phyloP scores from a whole-genome alignment of 805 yeast species.

The Lachancea meyersii region DNA sequence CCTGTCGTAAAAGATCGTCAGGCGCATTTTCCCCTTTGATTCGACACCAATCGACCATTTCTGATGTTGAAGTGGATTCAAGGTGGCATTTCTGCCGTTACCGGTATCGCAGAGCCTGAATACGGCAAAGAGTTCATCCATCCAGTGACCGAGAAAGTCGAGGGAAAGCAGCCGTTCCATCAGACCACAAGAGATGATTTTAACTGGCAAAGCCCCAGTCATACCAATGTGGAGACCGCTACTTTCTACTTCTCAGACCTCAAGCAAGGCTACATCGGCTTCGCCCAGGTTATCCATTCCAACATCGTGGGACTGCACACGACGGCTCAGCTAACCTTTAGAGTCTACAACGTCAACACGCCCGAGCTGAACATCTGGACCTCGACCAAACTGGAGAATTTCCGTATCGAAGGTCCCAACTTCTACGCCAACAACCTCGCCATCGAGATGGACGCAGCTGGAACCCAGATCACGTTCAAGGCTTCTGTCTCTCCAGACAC shows the following conservation, averaged over 20 bases:
- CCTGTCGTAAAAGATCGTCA: too few species aligned
- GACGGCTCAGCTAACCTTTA: constrained; percentile 91
- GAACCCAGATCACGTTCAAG: constrained; percentile 46
- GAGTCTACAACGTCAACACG: constrained; percentile 45
- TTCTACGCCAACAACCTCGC: constrained; percentile 72
- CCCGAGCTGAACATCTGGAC: constrained; percentile 60
- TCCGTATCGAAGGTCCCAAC: constrained; percentile 62
- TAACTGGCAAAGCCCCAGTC: constrained; percentile 64
- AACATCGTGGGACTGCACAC: constrained; percentile 81
- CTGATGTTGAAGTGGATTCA: constrained; percentile 75
- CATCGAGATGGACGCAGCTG: constrained; percentile 54
- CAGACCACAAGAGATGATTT: constrained; percentile 62
- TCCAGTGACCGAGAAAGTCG: constrained; percentile 62
- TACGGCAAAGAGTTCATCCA: constrained; percentile 91
- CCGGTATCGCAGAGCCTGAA: constrained; percentile 96
- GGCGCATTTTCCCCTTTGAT: too few species aligned
- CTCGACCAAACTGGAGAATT: constrained; percentile 80
- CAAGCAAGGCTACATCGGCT: constrained; percentile 62
- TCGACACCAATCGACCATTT: too few species aligned
- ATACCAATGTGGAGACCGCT: constrained; percentile 92
- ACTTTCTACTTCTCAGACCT: constrained; percentile 77
- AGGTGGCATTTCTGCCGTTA: constrained; percentile 83
- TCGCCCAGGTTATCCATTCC: constrained; percentile 92
- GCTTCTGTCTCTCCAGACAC: constrained; percentile 66
- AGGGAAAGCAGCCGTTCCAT: constrained; percentile 51